A percentile compares a stretch with the other conserved stretches of the same genome.
Evolutionary conservation across 768 basidiomycete genomes (phyloP).

Genomic region (Psilocybe sp.): DNA sequence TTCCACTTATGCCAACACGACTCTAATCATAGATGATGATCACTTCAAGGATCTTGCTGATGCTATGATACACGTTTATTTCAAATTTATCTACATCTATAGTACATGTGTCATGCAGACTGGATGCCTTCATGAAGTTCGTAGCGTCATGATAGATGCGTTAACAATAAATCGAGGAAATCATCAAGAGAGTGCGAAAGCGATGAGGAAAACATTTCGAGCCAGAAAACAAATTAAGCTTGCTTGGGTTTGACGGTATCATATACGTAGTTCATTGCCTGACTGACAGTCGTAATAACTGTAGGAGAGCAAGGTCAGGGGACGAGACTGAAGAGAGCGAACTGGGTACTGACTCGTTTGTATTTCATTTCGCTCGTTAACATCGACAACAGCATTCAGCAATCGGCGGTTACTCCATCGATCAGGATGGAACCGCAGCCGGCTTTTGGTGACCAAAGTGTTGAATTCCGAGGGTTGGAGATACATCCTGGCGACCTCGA

Average conservation of each 20-base stretch:
- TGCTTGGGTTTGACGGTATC: slow-evolving; percentile 1
- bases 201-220: too few relatives aligned
- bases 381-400: slow-evolving; percentile 55
- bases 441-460: slow-evolving; percentile 63
- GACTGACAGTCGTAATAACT: slow-evolving; percentile 17
- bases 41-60: too few relatives aligned
- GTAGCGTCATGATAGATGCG: too few relatives aligned
- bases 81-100: too few relatives aligned
- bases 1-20: too few relatives aligned
- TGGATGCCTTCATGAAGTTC: too few relatives aligned
- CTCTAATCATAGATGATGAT: too few relatives aligned
- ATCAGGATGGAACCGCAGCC: slow-evolving; percentile 78
- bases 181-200: too few relatives aligned
- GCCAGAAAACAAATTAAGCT: too few relatives aligned
- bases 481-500: slow-evolving; percentile 44
- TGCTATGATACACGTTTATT: too few relatives aligned
- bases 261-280: slow-evolving; percentile 17
- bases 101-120: too few relatives aligned
- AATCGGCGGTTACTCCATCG: slow-evolving; percentile 71
- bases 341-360: slow-evolving; percentile 55
- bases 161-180: too few relatives aligned
- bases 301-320: neutral
- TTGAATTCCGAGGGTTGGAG: slow-evolving; percentile 65
- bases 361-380: slow-evolving; percentile 52
- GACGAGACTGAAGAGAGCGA: neutral